phyloP scores from a whole-genome alignment of 2,329 filamentous ascomycete species.

The Cladosporium sp. region DNA sequence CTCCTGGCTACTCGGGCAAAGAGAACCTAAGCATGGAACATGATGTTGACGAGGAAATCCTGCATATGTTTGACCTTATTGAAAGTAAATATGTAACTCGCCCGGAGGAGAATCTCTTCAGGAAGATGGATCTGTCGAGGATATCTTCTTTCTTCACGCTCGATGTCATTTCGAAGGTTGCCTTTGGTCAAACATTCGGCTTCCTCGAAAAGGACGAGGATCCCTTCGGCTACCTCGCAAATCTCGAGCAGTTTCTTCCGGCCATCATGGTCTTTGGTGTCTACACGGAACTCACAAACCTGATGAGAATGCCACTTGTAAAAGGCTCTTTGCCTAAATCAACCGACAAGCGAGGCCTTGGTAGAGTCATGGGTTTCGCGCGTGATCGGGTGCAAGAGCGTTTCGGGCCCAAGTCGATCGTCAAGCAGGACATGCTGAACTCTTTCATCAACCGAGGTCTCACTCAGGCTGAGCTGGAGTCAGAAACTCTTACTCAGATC shows the following conservation, averaged over 20 bases:
- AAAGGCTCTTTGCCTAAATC: conserved; percentile 41
- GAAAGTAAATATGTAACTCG: conserved; percentile 31
- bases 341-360: conserved; percentile 44
- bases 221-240: conserved; percentile 46
- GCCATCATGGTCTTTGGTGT: conserved; percentile 44
- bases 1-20: conserved; percentile 38
- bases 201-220: conserved; percentile 48
- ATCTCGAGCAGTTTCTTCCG: conserved; percentile 40
- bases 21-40: conserved; percentile 36
- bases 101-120: conserved; percentile 27
- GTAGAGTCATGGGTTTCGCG: conserved; percentile 41
- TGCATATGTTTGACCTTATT: conserved; percentile 33
- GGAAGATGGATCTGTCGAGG: conserved; percentile 33
- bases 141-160: conserved; percentile 38
- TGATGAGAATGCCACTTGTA: conserved; percentile 40
- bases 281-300: conserved; percentile 39
- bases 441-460: conserved; percentile 48
- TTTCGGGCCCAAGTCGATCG: conserved; percentile 41
- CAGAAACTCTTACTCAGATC: conserved; percentile 44
- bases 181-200: conserved; percentile 45
- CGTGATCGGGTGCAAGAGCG: conserved; percentile 45
- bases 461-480: conserved; percentile 38
- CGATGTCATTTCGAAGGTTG: conserved; percentile 39
- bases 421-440: conserved; percentile 51
- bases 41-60: conserved; percentile 34